Evolutionary conservation across 2,329 filamentous ascomycete species (phyloP), one percentile per base, ranked within the genome.

Genomic region (Colletotrichum horii): DNA sequence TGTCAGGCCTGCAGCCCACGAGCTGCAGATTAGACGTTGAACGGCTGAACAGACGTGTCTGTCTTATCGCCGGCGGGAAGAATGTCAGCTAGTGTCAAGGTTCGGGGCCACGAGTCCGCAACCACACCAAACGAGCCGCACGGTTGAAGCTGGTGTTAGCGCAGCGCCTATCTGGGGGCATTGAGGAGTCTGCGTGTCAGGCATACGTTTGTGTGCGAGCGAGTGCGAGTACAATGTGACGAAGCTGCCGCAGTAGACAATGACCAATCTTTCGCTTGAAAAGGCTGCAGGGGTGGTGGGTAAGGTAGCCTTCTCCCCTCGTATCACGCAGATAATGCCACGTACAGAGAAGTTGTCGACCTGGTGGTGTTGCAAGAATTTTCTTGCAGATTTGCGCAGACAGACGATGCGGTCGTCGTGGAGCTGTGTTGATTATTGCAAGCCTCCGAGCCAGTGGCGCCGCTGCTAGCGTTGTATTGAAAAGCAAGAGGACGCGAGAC

Each of bases 361-460:
- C 11, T 26, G 52, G 36, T 48, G 38, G 28, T 32, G 26, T 48
- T 38, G 61, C 32, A 26, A 43, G 43, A 52, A n/a, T 52, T 52
- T 24, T 52, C 28, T 14, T n/a, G 26, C 52, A 36, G 19, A 8
- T 55, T 36, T 24, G 55, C 38, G 38, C 30, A 55, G n/a, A 28
- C 58, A 64, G 43, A 68, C 16, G 58, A 66, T 58, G 24, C 43
- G 24, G 30, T 28, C 28, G 71, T 68, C 70, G 43, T 68, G 43
- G 28, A 64, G 64, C 73, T 58, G 55, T 15, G 16, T 43, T 62
- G 64, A 48, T 34, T 52, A 26, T 60, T 48, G 64, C 73, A 68
- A 52, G 43, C 43, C 55, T 66, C 24, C 58, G 73, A 73, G 73
- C 70, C 73, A 69, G 55, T 67, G 70, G 70, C 73, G 73, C 58